phyloP scores from a whole-genome alignment of 2,329 filamentous ascomycete genomes.

The Colletotrichum echinochloae region DNA sequence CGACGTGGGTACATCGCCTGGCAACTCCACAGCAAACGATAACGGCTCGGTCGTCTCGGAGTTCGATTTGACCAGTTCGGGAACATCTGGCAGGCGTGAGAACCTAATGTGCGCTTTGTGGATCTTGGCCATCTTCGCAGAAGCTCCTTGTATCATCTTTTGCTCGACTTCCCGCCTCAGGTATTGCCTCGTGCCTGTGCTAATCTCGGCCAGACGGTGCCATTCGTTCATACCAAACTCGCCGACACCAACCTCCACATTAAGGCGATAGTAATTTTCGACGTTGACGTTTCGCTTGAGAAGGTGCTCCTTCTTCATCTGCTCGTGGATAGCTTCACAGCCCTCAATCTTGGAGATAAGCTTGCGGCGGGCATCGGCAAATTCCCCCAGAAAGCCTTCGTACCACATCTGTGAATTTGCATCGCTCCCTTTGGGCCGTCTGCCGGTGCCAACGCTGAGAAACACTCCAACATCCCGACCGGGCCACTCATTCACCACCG shows the following conservation, averaged over 20 bases:
- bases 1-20: slow-evolving; percentile 62
- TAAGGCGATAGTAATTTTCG: slow-evolving; percentile 96
- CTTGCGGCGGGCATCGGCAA: slow-evolving; percentile 86
- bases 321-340: slow-evolving; percentile 90
- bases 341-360: slow-evolving; percentile 94
- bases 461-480: slow-evolving; percentile 93
- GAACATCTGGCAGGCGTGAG: slow-evolving; percentile 61
- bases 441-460: slow-evolving; percentile 93
- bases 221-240: slow-evolving; percentile 99
- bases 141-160: slow-evolving; percentile 79
- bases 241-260: slow-evolving; percentile 94
- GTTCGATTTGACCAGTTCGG: slow-evolving; percentile 57
- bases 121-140: slow-evolving; percentile 86
- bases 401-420: slow-evolving; percentile 87
- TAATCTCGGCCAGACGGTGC: slow-evolving; percentile 93
- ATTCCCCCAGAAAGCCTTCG: slow-evolving; percentile 92
- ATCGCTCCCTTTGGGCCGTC: slow-evolving; percentile 74
- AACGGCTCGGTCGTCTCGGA: slow-evolving; percentile 60
- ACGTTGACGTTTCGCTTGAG: slow-evolving; percentile 81
- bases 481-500: slow-evolving; percentile 92
- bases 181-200: slow-evolving; percentile 89
- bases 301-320: slow-evolving; percentile 85
- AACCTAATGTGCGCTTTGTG: slow-evolving; percentile 79
- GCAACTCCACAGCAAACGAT: slow-evolving; percentile 69
- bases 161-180: slow-evolving; percentile 80